These are phyloP conservation scores for Cymbidium sinense DNA, from an alignment of 106 monocot species.

Conservation along the genomic window DNA sequence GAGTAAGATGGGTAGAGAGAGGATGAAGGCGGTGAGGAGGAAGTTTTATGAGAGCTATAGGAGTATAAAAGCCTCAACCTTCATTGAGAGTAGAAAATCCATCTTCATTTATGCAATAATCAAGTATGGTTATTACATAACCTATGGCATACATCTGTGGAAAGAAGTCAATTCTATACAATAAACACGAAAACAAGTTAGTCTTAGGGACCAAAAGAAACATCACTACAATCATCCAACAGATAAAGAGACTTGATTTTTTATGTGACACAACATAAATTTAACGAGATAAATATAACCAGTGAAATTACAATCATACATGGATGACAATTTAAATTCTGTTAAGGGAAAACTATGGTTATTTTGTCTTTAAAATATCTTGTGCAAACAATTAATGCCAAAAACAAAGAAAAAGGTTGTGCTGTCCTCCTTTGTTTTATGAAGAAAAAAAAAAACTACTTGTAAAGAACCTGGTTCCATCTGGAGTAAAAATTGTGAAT, in stretches of 20 bases:
- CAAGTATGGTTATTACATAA: too few species aligned
- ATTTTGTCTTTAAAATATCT: background rate
- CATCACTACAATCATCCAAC: background rate
- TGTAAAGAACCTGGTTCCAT: background rate
- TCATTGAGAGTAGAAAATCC: too few species aligned
- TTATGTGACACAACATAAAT: background rate
- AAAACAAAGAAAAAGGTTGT: background rate
- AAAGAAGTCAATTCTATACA: background rate
- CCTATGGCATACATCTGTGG: background rate
- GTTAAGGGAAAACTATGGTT: background rate
- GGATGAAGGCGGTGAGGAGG: too few species aligned
- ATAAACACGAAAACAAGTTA: background rate
- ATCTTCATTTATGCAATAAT: too few species aligned
- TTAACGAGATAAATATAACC: background rate
- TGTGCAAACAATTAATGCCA: background rate
- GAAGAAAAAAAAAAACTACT: background rate
- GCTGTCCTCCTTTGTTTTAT: background rate
- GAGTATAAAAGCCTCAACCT: too few species aligned
- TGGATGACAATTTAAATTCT: background rate
- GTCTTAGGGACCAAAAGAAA: background rate
- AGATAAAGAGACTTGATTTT: background rate
- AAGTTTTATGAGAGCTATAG: too few species aligned
- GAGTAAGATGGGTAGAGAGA: background rate
- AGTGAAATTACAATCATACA: background rate
- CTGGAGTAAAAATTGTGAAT: background rate